Percentiles rank a stretch among this genome's conserved stretches.
Conservation (phyloP, 176 grass and related monocot genomes). For the Musa troglodytarum region DNA sequence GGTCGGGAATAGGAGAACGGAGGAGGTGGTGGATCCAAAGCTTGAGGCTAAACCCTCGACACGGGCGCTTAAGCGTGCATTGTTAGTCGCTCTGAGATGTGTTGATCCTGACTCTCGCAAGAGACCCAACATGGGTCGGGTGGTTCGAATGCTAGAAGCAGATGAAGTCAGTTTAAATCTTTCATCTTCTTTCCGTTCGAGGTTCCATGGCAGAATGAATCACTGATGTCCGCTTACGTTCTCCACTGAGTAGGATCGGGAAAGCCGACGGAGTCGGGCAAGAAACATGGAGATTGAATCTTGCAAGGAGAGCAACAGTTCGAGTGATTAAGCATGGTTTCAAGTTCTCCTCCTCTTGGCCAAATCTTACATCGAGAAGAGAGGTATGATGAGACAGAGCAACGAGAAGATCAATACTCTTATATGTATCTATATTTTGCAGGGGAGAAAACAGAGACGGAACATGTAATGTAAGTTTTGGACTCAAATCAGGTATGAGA, state of each 20-base stretch:
- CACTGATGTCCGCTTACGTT: neutral
- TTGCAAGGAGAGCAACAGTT: conserved; percentile 41
- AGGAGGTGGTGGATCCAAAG: conserved; percentile 74
- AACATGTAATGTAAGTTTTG: too few species aligned
- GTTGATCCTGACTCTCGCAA: conserved; percentile 86
- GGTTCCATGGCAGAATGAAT: neutral
- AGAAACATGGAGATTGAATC: conserved; percentile 72
- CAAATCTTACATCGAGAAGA: too few species aligned
- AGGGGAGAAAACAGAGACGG: too few species aligned
- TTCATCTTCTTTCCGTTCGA: neutral
- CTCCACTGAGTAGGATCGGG: conserved; percentile 37
- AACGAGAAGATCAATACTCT: too few species aligned
- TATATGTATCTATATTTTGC: too few species aligned
- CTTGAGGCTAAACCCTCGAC: conserved; percentile 56
- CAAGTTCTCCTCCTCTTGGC: too few species aligned
- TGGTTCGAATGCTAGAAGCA: conserved; percentile 85
- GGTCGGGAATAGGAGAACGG: conserved; percentile 59
- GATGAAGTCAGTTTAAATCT: conserved; percentile 31
- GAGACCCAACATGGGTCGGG: conserved; percentile 93
- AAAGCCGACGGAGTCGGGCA: conserved; percentile 37
- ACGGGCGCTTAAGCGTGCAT: conserved; percentile 69
- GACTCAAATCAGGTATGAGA: too few species aligned
- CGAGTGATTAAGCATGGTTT: conserved; percentile 4
- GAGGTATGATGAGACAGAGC: too few species aligned
- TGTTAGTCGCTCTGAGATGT: conserved; percentile 79